phyloP scores from a whole-genome alignment of 2,329 filamentous ascomycete genomes.

The Rhinocladiella mackenziei region DNA sequence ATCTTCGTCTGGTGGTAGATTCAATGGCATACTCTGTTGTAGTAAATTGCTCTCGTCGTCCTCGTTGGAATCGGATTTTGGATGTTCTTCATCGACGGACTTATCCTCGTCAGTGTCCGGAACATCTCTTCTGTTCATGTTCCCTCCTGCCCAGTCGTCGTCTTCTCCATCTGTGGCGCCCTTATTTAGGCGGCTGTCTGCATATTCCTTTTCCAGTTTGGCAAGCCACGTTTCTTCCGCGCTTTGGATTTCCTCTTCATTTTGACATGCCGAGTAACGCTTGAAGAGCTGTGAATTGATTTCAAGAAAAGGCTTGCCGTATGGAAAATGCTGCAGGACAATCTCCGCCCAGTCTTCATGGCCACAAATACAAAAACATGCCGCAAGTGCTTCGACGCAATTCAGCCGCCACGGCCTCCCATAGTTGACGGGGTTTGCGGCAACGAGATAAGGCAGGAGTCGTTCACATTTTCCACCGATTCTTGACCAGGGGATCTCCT shows the following conservation, averaged over 20 bases:
- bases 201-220: conserved; percentile 84
- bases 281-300: conserved; percentile 83
- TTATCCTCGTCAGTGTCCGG: conserved; percentile 30
- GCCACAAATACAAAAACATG: conserved; percentile 89
- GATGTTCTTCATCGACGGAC: conserved; percentile 42
- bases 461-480: conserved; percentile 93
- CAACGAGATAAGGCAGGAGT: conserved; percentile 87
- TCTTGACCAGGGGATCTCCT: conserved; percentile 83
- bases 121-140: conserved; percentile 62
- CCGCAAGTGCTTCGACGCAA: conserved; percentile 90
- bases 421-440: conserved; percentile 96
- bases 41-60: conserved; percentile 45
- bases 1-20: conserved; percentile 73
- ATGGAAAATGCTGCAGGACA: conserved; percentile 78
- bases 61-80: conserved; percentile 44
- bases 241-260: conserved; percentile 77
- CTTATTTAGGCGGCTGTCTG: conserved; percentile 66
- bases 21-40: conserved; percentile 49
- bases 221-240: conserved; percentile 84
- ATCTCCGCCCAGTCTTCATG: conserved; percentile 85
- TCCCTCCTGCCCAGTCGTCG: conserved; percentile 88
- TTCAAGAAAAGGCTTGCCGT: conserved; percentile 80
- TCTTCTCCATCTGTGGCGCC: conserved; percentile 50
- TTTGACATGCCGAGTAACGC: conserved; percentile 76
- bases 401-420: conserved; percentile 92